Conservation (phyloP, 148 eudicot genomes). For the Pharnaceum exiguum region DNA sequence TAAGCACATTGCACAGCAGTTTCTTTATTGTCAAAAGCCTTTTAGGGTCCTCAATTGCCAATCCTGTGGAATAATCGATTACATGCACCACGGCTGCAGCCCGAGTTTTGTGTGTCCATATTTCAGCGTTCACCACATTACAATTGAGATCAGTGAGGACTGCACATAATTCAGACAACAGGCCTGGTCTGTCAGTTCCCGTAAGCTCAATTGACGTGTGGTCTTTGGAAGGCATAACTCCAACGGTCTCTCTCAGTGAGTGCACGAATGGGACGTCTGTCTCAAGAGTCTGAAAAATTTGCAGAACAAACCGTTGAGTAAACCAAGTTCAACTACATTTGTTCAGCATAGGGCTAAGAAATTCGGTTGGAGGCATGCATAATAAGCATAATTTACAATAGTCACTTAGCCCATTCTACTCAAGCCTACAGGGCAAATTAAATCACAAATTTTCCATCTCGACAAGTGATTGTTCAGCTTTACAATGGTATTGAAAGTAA, state of each 20-base stretch:
- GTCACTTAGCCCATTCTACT: no score
- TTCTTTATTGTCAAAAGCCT: constrained; percentile 54
- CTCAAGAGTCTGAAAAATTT: constrained; percentile 52
- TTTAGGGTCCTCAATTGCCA: constrained; percentile 58
- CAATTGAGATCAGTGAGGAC: constrained; percentile 63
- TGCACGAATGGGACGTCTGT: constrained; percentile 45
- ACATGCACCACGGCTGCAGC: constrained; percentile 85
- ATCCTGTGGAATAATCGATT: constrained; percentile 47
- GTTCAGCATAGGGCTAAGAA: background rate
- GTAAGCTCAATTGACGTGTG: constrained; percentile 76
- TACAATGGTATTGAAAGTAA: background rate
- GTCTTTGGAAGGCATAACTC: constrained; percentile 65
- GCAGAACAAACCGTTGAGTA: background rate
- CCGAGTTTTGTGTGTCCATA: constrained; percentile 91
- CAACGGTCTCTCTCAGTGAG: constrained; percentile 58
- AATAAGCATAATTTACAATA: no score
- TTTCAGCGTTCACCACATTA: constrained; percentile 69
- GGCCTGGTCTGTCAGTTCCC: constrained; percentile 79
- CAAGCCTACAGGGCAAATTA: no score
- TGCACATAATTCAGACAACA: constrained; percentile 75
- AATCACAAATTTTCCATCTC: no score
- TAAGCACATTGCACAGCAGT: constrained; percentile 63
- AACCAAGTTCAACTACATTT: background rate
- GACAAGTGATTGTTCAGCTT: background rate
- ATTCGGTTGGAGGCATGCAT: no score